Conservation (phyloP, 148 eudicot species). For the Cornus controversa region DNA sequence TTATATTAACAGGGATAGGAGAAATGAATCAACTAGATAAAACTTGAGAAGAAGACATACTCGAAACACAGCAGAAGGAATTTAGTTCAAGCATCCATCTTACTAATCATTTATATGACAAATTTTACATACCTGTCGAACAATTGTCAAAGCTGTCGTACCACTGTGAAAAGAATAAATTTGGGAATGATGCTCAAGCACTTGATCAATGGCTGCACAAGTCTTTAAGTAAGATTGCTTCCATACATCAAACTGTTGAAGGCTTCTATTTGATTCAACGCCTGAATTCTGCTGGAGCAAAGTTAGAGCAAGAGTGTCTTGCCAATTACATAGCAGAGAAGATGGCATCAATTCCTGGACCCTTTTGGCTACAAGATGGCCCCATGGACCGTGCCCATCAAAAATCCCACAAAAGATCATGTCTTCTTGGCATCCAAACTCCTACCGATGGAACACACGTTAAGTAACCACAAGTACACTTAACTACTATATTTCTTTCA, state of each 20-base stretch:
- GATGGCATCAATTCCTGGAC: conserved; percentile 70
- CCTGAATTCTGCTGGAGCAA: conserved; percentile 21
- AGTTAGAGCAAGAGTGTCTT: conserved; percentile 46
- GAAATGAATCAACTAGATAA: neutral
- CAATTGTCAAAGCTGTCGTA: conserved; percentile 62
- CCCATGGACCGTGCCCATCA: conserved; percentile 97
- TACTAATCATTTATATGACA: neutral
- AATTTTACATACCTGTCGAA: conserved; percentile 51
- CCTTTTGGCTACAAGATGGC: conserved; percentile 75
- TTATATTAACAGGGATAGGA: no score
- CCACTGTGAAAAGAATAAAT: conserved; percentile 78
- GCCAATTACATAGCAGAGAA: conserved; percentile 67
- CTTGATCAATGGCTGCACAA: conserved; percentile 66
- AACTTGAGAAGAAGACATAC: neutral
- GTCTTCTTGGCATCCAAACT: conserved; percentile 75
- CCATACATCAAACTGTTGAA: conserved; percentile 49
- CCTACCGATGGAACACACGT: conserved; percentile 31
- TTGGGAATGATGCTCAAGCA: conserved; percentile 50
- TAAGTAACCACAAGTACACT: neutral
- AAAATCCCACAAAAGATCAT: conserved; percentile 84
- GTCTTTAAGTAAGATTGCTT: conserved; percentile 57
- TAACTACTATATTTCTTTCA: no score
- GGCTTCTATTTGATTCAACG: conserved; percentile 15
- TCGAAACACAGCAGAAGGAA: neutral
- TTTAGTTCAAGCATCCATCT: neutral